A percentile compares a stretch with the other conserved stretches of the same genome.
These are phyloP conservation scores for Malania oleifera DNA, from an alignment of 164 flowering plant genomes.

Conservation along the genomic window DNA sequence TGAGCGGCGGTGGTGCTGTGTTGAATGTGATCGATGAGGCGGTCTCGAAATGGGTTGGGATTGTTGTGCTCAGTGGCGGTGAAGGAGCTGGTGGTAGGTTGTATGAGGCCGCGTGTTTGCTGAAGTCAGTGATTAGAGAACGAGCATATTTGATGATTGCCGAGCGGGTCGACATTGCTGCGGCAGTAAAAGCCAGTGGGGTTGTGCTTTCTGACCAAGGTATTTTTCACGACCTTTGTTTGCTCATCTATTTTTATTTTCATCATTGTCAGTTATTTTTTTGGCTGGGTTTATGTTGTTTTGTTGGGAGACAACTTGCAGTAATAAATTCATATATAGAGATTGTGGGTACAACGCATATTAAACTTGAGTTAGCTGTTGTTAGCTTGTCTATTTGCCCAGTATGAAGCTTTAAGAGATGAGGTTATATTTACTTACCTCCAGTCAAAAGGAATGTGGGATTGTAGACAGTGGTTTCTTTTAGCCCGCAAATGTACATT, in stretches of 20 bases:
- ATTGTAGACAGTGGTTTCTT: too few relatives aligned
- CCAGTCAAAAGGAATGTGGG: too few relatives aligned
- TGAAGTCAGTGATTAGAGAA: constrained; percentile 72
- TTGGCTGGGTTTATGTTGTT: too few relatives aligned
- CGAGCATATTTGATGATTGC: constrained; percentile 68
- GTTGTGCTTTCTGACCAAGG: constrained; percentile 95
- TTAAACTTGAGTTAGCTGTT: too few relatives aligned
- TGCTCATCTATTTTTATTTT: neutral
- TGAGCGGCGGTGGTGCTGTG: constrained; percentile 26
- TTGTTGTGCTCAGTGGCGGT: constrained; percentile 57
- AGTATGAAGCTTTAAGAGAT: too few relatives aligned
- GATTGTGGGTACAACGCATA: too few relatives aligned
- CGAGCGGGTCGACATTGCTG: constrained; percentile 89
- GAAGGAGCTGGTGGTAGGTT: constrained; percentile 46
- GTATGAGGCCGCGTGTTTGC: constrained; percentile 77
- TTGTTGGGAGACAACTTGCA: too few relatives aligned
- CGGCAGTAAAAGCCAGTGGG: constrained; percentile 87
- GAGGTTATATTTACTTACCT: too few relatives aligned
- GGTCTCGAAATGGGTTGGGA: constrained; percentile 55
- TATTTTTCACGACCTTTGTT: constrained; percentile 8
- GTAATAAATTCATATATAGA: too few relatives aligned
- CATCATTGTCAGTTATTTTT: too few relatives aligned
- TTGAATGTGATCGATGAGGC: constrained; percentile 56
- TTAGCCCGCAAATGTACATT: too few relatives aligned
- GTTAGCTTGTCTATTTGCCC: too few relatives aligned